Evolutionary conservation across 164 flowering plant genomes (phyloP).

Genomic region (Sextonia rubra): DNA sequence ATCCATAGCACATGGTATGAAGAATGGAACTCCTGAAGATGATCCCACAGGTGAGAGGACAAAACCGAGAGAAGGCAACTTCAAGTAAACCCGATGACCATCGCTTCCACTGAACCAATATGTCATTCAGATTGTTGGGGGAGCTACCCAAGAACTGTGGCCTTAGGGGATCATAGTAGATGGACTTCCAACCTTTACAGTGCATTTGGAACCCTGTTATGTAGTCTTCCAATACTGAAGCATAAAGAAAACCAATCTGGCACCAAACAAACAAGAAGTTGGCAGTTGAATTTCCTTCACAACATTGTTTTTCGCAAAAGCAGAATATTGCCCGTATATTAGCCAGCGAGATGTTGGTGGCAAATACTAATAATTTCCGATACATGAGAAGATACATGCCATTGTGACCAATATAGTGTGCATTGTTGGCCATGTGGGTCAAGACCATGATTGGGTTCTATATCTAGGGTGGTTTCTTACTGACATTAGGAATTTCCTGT

Average conservation of each 20-base stretch:
- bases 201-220: conserved; percentile 10
- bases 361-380: too few species aligned
- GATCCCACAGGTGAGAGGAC: not conserved
- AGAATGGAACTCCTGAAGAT: not conserved
- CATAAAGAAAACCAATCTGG: conserved; percentile 14
- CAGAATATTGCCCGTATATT: too few species aligned
- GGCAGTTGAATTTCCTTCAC: not conserved
- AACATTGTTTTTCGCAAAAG: too few species aligned
- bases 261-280: not conserved
- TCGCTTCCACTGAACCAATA: conserved; percentile 5
- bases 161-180: not conserved
- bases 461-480: too few species aligned
- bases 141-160: conserved; percentile 4
- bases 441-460: too few species aligned
- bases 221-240: conserved; percentile 11
- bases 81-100: conserved; percentile 2
- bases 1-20: not conserved
- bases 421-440: too few species aligned
- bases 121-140: conserved; percentile 2
- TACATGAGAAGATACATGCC: too few species aligned
- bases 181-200: conserved; percentile 7
- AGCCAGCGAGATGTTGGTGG: too few species aligned
- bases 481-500: too few species aligned
- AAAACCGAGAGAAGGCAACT: not conserved
- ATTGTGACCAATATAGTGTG: too few species aligned